These are phyloP conservation scores for Aureobasidium sp. DNA, from an alignment of 2,329 filamentous ascomycete genomes.

Conservation along the genomic window DNA sequence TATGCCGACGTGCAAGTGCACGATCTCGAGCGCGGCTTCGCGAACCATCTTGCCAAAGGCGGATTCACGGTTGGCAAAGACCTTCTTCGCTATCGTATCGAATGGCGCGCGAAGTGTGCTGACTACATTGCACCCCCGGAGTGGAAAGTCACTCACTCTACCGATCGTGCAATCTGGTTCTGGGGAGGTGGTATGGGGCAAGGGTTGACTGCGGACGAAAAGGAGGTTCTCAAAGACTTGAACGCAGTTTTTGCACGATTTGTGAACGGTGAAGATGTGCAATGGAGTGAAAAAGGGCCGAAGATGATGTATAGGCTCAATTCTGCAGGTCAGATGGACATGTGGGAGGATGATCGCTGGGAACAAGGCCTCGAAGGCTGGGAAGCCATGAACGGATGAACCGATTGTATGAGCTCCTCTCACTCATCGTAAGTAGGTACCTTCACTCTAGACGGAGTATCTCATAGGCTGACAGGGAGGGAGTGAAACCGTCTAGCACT, in stretches of 20 bases:
- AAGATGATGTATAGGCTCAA: slow-evolving; percentile 37
- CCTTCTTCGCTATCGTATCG: slow-evolving; percentile 45
- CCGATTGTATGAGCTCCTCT: slow-evolving; percentile 14
- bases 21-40: slow-evolving; percentile 43
- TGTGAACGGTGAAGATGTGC: slow-evolving; percentile 30
- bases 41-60: slow-evolving; percentile 33
- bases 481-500: too few species aligned
- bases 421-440: too few species aligned
- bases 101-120: slow-evolving; percentile 43
- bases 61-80: slow-evolving; percentile 34
- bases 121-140: slow-evolving; percentile 33
- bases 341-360: slow-evolving; percentile 39
- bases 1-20: slow-evolving; percentile 51
- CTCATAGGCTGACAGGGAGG: too few species aligned
- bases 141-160: slow-evolving; percentile 47
- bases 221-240: slow-evolving; percentile 31
- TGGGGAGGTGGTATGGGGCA: slow-evolving; percentile 39
- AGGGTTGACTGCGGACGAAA: slow-evolving; percentile 35
- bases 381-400: slow-evolving; percentile 22
- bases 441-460: too few species aligned
- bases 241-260: slow-evolving; percentile 32
- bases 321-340: slow-evolving; percentile 36
- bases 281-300: slow-evolving; percentile 30
- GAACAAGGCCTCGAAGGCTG: slow-evolving; percentile 41
- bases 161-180: slow-evolving; percentile 48